phyloP scores from a whole-genome alignment of 148 eudicot genomes.

The Chenopodium album region DNA sequence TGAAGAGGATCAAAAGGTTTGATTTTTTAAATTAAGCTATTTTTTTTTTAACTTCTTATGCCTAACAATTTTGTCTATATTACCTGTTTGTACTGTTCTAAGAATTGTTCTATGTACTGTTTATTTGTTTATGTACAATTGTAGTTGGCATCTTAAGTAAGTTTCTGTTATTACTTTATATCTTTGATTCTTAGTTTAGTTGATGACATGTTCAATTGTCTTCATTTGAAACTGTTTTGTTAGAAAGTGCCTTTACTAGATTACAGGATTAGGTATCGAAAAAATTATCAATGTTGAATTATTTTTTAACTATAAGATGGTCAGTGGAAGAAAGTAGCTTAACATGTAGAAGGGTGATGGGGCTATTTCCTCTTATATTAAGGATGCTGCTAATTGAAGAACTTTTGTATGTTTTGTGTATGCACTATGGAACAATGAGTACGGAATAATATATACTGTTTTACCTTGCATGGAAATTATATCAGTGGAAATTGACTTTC shows the following conservation, averaged over 20 bases:
- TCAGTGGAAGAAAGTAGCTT: neutral
- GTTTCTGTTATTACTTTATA: slow-evolving; percentile 6
- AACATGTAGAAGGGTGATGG: neutral
- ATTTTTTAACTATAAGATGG: neutral
- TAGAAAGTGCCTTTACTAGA: neutral
- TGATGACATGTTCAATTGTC: neutral
- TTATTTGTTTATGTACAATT: neutral
- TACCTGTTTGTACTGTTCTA: neutral
- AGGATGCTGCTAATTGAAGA: neutral
- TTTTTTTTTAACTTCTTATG: neutral
- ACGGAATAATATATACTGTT: neutral
- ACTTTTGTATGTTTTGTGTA: neutral
- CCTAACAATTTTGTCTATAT: neutral
- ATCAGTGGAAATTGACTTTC: neutral
- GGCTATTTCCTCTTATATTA: neutral
- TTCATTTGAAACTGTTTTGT: neutral
- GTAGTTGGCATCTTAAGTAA: neutral
- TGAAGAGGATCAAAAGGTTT: slow-evolving; percentile 77
- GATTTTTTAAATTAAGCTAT: neutral
- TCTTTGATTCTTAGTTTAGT: neutral
- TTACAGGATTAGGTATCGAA: neutral
- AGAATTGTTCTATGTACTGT: neutral
- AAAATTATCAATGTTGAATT: neutral
- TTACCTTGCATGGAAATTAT: neutral
- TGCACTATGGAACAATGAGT: neutral